A percentile compares a stretch with the other conserved stretches of the same genome.
Evolutionary conservation across 345 rosid genomes (phyloP).

Genomic region (Aquilaria yunnanensis): DNA sequence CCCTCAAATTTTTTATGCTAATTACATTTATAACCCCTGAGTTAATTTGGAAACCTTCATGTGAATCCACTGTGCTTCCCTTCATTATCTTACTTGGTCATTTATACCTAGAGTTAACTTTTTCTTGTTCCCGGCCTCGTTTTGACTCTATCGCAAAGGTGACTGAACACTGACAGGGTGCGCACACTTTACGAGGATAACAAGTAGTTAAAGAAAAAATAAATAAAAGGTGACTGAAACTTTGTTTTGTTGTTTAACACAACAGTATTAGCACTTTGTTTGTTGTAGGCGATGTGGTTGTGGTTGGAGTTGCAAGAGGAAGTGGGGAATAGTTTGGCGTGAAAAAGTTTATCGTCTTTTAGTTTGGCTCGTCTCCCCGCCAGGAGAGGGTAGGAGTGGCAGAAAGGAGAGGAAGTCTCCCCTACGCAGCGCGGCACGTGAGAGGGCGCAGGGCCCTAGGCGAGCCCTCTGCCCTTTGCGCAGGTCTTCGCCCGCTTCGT

Average conservation of each 20-base stretch:
- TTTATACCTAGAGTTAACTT: not conserved
- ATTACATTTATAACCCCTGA: not conserved
- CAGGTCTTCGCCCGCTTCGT: too few relatives aligned
- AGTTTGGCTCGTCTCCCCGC: too few relatives aligned
- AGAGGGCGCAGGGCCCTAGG: constrained; percentile 19
- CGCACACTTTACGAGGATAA: constrained; percentile 24
- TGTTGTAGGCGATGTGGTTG: too few relatives aligned
- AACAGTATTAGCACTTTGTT: too few relatives aligned
- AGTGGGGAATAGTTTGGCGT: constrained; percentile 3
- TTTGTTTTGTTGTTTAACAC: too few relatives aligned
- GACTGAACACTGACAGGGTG: constrained; percentile 10
- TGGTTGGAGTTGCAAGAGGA: not conserved
- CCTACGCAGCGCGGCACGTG: constrained; percentile 17
- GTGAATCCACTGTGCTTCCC: too few relatives aligned
- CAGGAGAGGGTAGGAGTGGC: too few relatives aligned
- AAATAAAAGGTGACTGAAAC: not conserved
- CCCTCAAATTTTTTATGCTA: not conserved
- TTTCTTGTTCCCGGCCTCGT: constrained; percentile 1
- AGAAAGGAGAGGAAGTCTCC: not conserved
- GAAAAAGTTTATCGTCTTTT: constrained; percentile 32
- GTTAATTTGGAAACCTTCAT: not conserved
- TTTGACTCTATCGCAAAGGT: constrained; percentile 9
- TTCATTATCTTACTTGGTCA: not conserved
- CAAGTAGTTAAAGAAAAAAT: not conserved
- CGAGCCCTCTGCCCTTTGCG: not conserved